Conservation (phyloP, 1,284 basidiomycete species). For the Malassezia sp. region DNA sequence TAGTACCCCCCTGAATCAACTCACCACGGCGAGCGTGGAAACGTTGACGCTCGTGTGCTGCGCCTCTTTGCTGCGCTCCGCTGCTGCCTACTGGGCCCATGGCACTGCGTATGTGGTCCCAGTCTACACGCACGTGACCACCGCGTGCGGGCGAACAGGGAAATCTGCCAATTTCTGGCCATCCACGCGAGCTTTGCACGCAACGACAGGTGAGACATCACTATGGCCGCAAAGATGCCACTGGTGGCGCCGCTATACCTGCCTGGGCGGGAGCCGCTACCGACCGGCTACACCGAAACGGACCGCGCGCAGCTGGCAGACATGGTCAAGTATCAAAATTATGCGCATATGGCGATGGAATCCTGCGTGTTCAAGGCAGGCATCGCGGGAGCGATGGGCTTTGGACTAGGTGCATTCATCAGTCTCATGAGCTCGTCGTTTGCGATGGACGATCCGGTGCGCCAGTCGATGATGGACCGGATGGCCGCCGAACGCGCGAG, state of each 20-base stretch:
- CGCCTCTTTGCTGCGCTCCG: no score
- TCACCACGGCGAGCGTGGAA: no score
- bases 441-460: constrained; percentile 76
- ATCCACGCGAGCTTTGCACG: no score
- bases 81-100: no score
- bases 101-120: no score
- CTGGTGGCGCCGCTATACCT: constrained; percentile 36
- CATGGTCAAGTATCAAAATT: constrained; percentile 63
- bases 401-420: constrained; percentile 87
- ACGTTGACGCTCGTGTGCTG: no score
- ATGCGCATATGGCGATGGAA: constrained; percentile 62
- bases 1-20: no score
- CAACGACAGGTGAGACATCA: no score
- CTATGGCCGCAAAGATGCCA: constrained; percentile 17
- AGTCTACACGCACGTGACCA: no score
- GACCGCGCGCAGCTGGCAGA: constrained; percentile 61
- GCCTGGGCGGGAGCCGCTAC: constrained; percentile 53
- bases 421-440: constrained; percentile 91
- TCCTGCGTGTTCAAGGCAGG: constrained; percentile 71
- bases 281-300: constrained; percentile 67
- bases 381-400: constrained; percentile 64
- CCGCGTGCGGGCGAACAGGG: no score
- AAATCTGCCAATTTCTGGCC: no score
- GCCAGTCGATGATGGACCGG: constrained; percentile 24
- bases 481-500: constrained; percentile 4